Evolutionary conservation across 2,329 filamentous ascomycete genomes (phyloP), one percentile per base, ranked within the genome.

Genomic region (Ceratocystis cubensis): DNA sequence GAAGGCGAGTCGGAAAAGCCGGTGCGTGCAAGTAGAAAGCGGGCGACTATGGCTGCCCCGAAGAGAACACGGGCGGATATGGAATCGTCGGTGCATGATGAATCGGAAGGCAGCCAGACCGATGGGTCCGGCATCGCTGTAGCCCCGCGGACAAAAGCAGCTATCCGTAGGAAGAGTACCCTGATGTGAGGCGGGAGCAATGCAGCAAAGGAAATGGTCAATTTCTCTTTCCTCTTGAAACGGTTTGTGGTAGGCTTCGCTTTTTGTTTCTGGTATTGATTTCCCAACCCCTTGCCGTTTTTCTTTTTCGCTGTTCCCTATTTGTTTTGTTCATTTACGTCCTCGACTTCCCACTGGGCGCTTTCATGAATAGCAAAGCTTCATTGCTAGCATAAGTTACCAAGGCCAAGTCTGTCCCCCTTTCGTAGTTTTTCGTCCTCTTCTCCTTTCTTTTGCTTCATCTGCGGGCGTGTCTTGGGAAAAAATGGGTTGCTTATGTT

Each of bases 21-120:
- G 45, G n/a, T 45, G 1, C 37, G 53, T 15, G 20, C 45, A 13
- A 66, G 61, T 13, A 50, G 64, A 4, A 68, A 68, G 30, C 50
- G 66, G 30, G 64, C 64, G 10, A 68, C 66, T 10, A 64, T 68
- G 64, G 62, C 66, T 25, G 68, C 53, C 3, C 63, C 67, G 25
- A 66, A 66, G 15, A 45, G 66, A 30, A 45, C 65, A 28, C 64
- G 69, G 28, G 63, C 61, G 5, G 69, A 68, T 56, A 68, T 65
- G 63, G 67, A 69, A 56, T 66, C 68, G 64, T 61, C 68, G 13
- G 22, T 66, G 30, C 37, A 62, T 30, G 65, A 66, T 46, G 70
- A 71, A 3, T 71, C 73, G 7, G 73, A 67, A 63, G 62, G 57
- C 63, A 67, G 56, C 61, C 59, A 63, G 41, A 65, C 63, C 1